A percentile compares a stretch with the other conserved stretches of the same genome.
Evolutionary conservation across 208 protist species (phyloP).

Genomic region (Trypanosomatidae sp.): DNA sequence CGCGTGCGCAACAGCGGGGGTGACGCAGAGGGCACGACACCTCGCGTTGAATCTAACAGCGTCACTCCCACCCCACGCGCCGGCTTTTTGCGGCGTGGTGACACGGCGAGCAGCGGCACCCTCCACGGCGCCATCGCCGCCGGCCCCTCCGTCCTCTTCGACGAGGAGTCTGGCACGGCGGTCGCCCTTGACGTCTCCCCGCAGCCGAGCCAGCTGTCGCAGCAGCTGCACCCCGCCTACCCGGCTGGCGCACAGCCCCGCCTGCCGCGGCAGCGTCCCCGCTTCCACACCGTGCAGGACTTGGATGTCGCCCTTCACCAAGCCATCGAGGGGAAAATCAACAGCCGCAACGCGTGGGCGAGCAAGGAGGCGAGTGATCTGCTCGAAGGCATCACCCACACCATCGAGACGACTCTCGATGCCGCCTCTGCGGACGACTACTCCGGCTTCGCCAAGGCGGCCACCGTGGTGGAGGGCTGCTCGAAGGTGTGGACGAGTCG

Average conservation of each 20-base stretch:
- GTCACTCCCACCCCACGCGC: conserved; percentile 12
- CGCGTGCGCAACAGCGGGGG: conserved; percentile 5
- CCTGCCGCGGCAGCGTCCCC: conserved; percentile 68
- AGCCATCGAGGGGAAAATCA: conserved; percentile 91
- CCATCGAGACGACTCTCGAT: conserved; percentile 81
- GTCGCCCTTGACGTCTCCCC: conserved; percentile 28
- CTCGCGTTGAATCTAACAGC: neutral
- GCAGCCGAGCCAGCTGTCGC: conserved; percentile 41
- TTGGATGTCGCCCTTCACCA: conserved; percentile 83
- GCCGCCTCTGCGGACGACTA: conserved; percentile 74
- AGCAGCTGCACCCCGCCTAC: conserved; percentile 6
- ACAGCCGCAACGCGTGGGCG: conserved; percentile 88
- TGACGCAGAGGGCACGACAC: conserved; percentile 3
- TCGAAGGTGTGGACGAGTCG: conserved; percentile 92
- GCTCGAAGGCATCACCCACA: conserved; percentile 89
- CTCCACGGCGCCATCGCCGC: conserved; percentile 34
- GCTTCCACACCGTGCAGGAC: conserved; percentile 85
- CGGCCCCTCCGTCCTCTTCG: conserved; percentile 58
- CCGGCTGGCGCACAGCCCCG: conserved; percentile 2
- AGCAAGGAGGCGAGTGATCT: conserved; percentile 87
- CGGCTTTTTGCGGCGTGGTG: conserved; percentile 18
- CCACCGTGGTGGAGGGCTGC: conserved; percentile 90
- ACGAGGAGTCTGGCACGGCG: conserved; percentile 38
- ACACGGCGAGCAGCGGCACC: neutral
- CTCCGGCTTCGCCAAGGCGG: conserved; percentile 87